These are phyloP conservation scores for Fusarium nisikadoi DNA, from an alignment of 2,329 filamentous ascomycete genomes.

Conservation along the genomic window DNA sequence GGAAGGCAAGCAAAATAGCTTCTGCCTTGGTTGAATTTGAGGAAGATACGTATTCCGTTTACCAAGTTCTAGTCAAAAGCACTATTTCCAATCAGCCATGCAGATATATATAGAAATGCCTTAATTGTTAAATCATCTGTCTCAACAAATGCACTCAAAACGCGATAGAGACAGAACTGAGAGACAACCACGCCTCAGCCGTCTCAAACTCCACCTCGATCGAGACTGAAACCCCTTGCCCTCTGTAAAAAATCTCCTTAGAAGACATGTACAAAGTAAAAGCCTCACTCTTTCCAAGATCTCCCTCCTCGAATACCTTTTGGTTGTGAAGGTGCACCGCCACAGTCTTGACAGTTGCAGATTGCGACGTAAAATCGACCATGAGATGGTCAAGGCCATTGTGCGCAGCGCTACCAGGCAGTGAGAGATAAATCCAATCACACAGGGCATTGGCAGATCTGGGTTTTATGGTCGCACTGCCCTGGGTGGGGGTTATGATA, in stretches of 20 bases:
- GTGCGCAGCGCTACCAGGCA: too few relatives aligned
- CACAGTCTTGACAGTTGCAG: not conserved
- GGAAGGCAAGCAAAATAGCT: too few relatives aligned
- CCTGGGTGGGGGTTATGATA: too few relatives aligned
- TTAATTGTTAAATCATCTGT: too few relatives aligned
- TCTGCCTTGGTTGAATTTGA: too few relatives aligned
- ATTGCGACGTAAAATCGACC: not conserved
- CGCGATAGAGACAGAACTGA: not conserved
- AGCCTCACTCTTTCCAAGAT: not conserved
- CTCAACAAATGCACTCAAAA: not conserved
- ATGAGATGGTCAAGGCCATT: not conserved
- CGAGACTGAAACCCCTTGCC: not conserved
- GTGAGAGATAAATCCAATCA: too few relatives aligned
- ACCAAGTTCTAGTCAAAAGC: too few relatives aligned
- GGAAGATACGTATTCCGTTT: too few relatives aligned
- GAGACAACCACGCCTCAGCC: not conserved
- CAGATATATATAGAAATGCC: too few relatives aligned
- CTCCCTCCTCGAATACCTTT: not conserved
- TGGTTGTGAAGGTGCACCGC: not conserved
- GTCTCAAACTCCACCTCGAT: not conserved
- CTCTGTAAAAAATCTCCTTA: rapidly evolving
- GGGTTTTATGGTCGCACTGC: not conserved
- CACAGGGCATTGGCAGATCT: not conserved
- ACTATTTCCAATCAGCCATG: too few relatives aligned
- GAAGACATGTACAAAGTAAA: not conserved